Evolutionary conservation across 2,329 filamentous ascomycete genomes (phyloP), one percentile per base, ranked within the genome.

Genomic region (Penicillium sp.): DNA sequence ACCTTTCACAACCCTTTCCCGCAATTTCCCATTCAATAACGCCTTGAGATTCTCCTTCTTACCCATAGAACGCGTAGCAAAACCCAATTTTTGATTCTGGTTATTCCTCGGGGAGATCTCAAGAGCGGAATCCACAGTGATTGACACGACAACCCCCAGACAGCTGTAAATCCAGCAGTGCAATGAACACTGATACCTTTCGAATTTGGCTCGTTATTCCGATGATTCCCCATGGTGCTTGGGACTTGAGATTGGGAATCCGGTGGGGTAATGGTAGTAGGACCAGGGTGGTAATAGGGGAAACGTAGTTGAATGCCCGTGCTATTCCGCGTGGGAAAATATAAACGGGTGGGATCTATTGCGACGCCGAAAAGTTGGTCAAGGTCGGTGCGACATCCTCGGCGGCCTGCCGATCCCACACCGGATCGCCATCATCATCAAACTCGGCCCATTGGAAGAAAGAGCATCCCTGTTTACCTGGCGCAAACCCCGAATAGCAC

Each of bases 371-470:
- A 49, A 70, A 67, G 55, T 68, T 64, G 11, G 43, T 46, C 47
- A 70, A 53, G 31, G 43, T 51, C 39, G 66, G 62, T 13, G 58
- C 62, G 31, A 45, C 39, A 27, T 67, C 57, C 14, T 47, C 44
- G 42, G 36, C 50, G 18, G 22, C 44, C 30, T 58, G 53, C 35
- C 50, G 57, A 20, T 47, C 67, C 84, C 86, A 89, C 1, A 84
- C 75, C 0, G 92, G 91, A 60, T 89, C 84, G 1, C 92, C 92
- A 68, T 96, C 87, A 31, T 95, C 85, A 61, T 92, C 86, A 70
- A 96, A 95, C 48, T 86, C 81, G 0, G 88, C 90, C 91, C 91
- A 96, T 55, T 88, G 79, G 61, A 96, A 95, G 64, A 87, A 94
- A 0, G 80, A 76, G 64, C 91, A 96, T 5, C 82, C 84, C 35